Evolutionary conservation across 352 stramenopile species (phyloP).

Genomic region (Peronospora destructor): DNA sequence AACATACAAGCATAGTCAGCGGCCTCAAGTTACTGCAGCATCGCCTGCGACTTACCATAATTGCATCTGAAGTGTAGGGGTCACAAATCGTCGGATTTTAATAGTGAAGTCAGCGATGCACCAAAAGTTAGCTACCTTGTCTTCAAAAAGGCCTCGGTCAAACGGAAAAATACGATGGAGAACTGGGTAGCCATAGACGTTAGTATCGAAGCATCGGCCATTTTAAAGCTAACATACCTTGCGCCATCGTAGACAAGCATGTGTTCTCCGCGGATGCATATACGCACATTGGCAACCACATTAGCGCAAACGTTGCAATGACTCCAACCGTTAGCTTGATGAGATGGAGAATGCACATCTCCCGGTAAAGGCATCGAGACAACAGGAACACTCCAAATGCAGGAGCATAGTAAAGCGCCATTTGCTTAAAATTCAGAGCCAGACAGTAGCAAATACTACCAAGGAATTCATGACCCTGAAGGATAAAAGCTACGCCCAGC

Average conservation of each 20-base stretch:
- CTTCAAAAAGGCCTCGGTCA: constrained; percentile 93
- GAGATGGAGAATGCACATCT: constrained; percentile 45
- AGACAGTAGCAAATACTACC: constrained; percentile 87
- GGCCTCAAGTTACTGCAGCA: not conserved
- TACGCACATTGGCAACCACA: constrained; percentile 89
- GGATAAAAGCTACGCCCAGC: constrained; percentile 60
- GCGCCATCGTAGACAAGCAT: constrained; percentile 51
- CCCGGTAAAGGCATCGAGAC: constrained; percentile 71
- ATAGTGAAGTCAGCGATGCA: constrained; percentile 84
- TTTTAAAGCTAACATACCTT: constrained; percentile 37
- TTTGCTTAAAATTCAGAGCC: constrained; percentile 99
- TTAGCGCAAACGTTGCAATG: constrained; percentile 77
- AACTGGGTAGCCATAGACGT: constrained; percentile 43
- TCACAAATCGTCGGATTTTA: constrained; percentile 60
- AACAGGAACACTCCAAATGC: constrained; percentile 92
- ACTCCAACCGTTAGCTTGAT: constrained; percentile 83
- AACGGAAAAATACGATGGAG: constrained; percentile 94
- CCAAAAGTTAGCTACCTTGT: constrained; percentile 97
- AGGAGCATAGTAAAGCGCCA: constrained; percentile 97
- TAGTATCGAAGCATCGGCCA: not conserved
- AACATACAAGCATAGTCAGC: constrained; percentile 11
- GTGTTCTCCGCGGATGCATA: constrained; percentile 33
- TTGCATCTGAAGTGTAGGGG: constrained; percentile 52
- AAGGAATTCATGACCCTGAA: constrained; percentile 70
- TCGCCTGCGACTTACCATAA: constrained; percentile 40